Evolutionary conservation across 352 stramenopile species (phyloP).

Genomic region (Pythium phragmitis): DNA sequence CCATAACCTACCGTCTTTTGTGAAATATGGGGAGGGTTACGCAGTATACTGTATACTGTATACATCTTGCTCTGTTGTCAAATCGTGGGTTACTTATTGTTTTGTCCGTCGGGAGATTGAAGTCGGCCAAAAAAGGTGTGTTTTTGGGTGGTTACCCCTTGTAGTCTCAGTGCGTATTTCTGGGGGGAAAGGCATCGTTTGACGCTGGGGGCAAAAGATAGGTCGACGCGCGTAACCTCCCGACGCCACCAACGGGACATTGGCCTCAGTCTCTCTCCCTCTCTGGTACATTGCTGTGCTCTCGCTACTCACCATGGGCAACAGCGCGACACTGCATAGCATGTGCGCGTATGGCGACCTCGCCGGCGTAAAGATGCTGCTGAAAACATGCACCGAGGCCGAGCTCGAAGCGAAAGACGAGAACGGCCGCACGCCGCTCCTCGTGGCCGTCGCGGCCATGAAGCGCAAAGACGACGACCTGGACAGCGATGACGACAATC

Average conservation of each 20-base stretch:
- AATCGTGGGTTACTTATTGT: slow-evolving; percentile 2
- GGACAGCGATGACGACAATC: slow-evolving; percentile 37
- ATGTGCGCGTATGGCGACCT: slow-evolving; percentile 78
- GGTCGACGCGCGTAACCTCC: slow-evolving; percentile 18
- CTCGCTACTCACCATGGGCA: slow-evolving; percentile 54
- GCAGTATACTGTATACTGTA: background rate
- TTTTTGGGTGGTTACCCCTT: slow-evolving; percentile 17
- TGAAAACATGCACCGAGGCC: slow-evolving; percentile 57
- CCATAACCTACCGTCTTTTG: slow-evolving; percentile 8
- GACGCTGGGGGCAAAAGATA: slow-evolving; percentile 15
- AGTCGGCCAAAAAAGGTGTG: slow-evolving; percentile 10
- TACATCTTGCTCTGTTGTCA: background rate
- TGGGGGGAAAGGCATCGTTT: slow-evolving; percentile 1
- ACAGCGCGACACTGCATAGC: slow-evolving; percentile 79
- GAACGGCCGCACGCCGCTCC: slow-evolving; percentile 68
- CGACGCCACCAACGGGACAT: background rate
- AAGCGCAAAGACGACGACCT: slow-evolving; percentile 36
- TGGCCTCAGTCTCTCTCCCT: background rate
- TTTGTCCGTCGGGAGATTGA: slow-evolving; percentile 5
- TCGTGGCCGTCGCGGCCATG: slow-evolving; percentile 68
- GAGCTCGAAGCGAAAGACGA: slow-evolving; percentile 76
- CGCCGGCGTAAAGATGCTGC: slow-evolving; percentile 47
- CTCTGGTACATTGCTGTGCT: background rate
- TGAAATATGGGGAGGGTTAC: background rate
- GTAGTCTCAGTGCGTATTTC: background rate